Base-by-base conservation (phyloP, 805 yeast species). In the Nakazawaea anatomiae region DNA sequence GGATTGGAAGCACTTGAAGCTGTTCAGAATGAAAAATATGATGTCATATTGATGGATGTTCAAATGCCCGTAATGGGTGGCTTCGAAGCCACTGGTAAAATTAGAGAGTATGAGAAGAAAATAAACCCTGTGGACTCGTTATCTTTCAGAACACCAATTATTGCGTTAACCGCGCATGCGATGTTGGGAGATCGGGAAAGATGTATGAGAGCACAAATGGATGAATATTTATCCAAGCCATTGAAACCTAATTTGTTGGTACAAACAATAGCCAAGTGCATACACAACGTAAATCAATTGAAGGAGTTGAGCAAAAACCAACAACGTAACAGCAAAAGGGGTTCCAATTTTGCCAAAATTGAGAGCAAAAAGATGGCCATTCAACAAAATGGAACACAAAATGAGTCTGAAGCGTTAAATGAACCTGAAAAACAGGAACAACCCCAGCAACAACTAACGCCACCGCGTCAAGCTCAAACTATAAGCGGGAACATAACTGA, bases 61-160 rank as follows among this genome's bases (percentile, higher is more conserved):
- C 96, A 89, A 66, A 89, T 89, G 96, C 96, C 96, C 7, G 88
- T 87, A 12, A 89, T 89, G 94, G 96, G 96, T 31, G 96, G 96
- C 0, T 89, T 89, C 65, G 96, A 89, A 62, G 96, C 96, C 2
- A 88, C 96, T 1, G 88, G 85, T 44, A 81, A 82, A 66, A 89
- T 89, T 49, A 74, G 96, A 58, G 89, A 86, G 61, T 88, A 95
- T 95, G 96, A 89, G 67, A 81, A 78, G 71, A 85, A 84, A 66
- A 76, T 82, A 25, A 83, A 84, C 55, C 89, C 91, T 42, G 79
- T 81, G 27, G 85, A 82, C 62, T 77, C 84, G 7, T 76, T 83
- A 47, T 76, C 87, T 34, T 82, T 85, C 54, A 76, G 95, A 52
- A 85, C 92, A 1, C 96, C 96, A 25, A 89, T 89, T 58, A 88